phyloP scores from a whole-genome alignment of 2,329 filamentous ascomycete species.

The Fusarium mangiferae region DNA sequence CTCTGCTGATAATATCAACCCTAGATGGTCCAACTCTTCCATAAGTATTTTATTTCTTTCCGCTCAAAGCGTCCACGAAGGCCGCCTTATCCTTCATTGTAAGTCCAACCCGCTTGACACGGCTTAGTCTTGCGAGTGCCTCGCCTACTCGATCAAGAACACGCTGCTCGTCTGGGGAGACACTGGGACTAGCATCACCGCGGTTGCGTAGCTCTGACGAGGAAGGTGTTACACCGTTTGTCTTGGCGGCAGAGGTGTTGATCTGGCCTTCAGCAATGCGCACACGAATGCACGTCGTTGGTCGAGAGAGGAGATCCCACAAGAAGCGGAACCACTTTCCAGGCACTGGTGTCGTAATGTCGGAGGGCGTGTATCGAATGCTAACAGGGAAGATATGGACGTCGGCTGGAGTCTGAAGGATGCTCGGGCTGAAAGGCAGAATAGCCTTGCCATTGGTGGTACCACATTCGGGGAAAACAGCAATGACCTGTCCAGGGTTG shows the following conservation, averaged over 20 bases:
- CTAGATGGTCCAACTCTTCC: background rate
- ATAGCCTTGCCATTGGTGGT: constrained; percentile 95
- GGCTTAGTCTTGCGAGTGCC: constrained; percentile 83
- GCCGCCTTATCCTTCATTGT: constrained; percentile 83
- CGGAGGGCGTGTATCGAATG: constrained; percentile 86
- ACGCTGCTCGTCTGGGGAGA: constrained; percentile 69
- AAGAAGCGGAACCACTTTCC: constrained; percentile 77
- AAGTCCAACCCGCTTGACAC: constrained; percentile 89
- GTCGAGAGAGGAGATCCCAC: constrained; percentile 85
- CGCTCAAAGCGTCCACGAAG: constrained; percentile 77
- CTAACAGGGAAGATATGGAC: constrained; percentile 91
- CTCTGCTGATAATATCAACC: background rate
- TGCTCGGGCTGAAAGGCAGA: constrained; percentile 80
- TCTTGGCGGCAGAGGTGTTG: constrained; percentile 57
- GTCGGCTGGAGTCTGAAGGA: constrained; percentile 73
- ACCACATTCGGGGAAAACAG: constrained; percentile 91
- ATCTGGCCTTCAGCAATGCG: constrained; percentile 82
- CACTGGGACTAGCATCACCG: constrained; percentile 46
- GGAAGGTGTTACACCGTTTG: constrained; percentile 49
- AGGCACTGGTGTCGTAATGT: constrained; percentile 91
- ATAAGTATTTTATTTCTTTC: constrained; percentile 44
- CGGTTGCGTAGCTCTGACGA: constrained; percentile 45
- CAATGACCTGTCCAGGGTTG: constrained; percentile 80
- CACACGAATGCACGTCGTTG: constrained; percentile 90
- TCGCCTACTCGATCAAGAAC: constrained; percentile 85